Evolutionary conservation across 2,329 filamentous ascomycete genomes (phyloP), one percentile per base, ranked within the genome.

Genomic region (Penicillium capsulatum): DNA sequence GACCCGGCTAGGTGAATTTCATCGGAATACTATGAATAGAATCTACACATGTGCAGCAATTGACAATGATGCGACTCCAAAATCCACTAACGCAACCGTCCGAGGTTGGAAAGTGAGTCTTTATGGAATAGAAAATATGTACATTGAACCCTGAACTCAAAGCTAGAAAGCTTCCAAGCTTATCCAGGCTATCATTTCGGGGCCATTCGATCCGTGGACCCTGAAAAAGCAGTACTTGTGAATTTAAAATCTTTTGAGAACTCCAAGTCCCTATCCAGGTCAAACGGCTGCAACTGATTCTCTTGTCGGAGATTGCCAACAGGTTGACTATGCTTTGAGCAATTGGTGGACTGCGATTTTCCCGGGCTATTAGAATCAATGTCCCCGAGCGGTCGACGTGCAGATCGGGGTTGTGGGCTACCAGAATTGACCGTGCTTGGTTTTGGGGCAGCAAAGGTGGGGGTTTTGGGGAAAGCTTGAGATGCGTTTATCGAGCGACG

Each of bases 181-280:
- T 9, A 5, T 22, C 19, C 9, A 5, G 36, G 38, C 27, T 19
- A 11, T 15, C 14, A 44, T 34, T 36, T 31, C 8, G 13, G 35
- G 14, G 39, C 38, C 20, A 29, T 16, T 17, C 37, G 43, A 26
- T 54, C 47, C 20, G 54, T 53, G 3, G 50, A 40, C 6, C 51
- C 51, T 4, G 59, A 58, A 14, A 59, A 42, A 9, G 54, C 51
- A 3, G 62, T 63, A 24, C 59, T 63, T 9, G 55, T 60, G 27
- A 65, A 64, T 11, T 65, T 29, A 28, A 61, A 62, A 15, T 65
- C 60, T 24, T 58, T 63, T 0, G 59, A 59, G 36, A 63, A 63
- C 31, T 66, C 63, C 36, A 64, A 31, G 26, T 61, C 57, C 54
- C 60, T 54, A 33, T 60, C 59, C 37, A 63, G 37, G 34, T 63